Conservation (phyloP, 768 basidiomycete species). For the Agrocybe chaxingu region DNA sequence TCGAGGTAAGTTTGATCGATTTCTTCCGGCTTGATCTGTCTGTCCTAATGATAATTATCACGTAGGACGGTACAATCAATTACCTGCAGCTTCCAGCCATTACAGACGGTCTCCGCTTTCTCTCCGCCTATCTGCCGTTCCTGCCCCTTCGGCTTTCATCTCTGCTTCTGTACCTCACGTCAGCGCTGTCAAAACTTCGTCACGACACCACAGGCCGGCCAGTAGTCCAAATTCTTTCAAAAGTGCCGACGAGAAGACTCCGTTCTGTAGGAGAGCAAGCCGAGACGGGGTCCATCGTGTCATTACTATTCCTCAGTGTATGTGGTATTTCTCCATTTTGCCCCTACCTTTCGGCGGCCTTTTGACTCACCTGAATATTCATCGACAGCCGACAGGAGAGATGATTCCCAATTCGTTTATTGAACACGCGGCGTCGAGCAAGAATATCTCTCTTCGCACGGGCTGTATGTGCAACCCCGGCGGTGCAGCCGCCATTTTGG, state of each 20-base stretch:
- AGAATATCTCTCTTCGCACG: constrained; percentile 72
- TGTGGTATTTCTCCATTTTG: constrained; percentile 21
- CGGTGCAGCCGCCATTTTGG: constrained; percentile 69
- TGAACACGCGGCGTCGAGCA: constrained; percentile 61
- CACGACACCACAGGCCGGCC: constrained; percentile 59
- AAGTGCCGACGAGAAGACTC: constrained; percentile 48
- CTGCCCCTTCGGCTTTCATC: constrained; percentile 72
- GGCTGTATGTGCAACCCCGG: constrained; percentile 91
- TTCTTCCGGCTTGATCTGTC: constrained; percentile 1
- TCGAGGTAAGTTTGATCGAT: constrained; percentile 53
- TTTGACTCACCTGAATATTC: neutral
- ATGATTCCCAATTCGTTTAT: constrained; percentile 73
- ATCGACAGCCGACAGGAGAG: constrained; percentile 54
- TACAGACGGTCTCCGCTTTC: constrained; percentile 72
- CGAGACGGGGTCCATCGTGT: constrained; percentile 61
- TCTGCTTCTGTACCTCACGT: constrained; percentile 59
- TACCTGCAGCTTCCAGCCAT: constrained; percentile 76
- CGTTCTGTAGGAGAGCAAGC: constrained; percentile 61
- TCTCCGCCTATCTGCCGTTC: constrained; percentile 76
- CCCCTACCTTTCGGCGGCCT: constrained; percentile 4
- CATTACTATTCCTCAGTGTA: constrained; percentile 63
- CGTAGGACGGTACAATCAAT: constrained; percentile 82
- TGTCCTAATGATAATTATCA: constrained; percentile 3
- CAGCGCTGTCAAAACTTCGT: constrained; percentile 52
- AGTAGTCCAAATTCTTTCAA: constrained; percentile 69